Base-by-base conservation (phyloP, 371 early-diverging fungal genomes). In the Rhizopus stolonifer region DNA sequence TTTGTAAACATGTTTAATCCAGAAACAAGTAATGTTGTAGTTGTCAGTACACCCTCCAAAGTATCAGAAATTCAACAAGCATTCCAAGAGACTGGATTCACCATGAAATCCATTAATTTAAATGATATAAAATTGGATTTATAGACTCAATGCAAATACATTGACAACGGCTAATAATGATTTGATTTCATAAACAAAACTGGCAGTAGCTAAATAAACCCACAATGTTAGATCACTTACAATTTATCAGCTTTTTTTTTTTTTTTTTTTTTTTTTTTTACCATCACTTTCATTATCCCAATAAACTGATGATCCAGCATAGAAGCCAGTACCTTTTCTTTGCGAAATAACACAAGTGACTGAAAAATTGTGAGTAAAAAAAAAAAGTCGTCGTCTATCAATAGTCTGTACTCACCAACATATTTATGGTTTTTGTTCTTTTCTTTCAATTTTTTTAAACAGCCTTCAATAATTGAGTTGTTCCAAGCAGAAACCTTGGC, bases 231-330 rank as follows among this genome's bases (percentile, higher is more conserved):
- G 31, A n/a, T n/a, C n/a, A n/a, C n/a, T n/a, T n/a, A n/a, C n/a
- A n/a, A n/a, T n/a, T n/a, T n/a, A n/a, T n/a, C n/a, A n/a, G n/a
- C n/a, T n/a, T n/a, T n/a, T n/a, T n/a, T n/a, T n/a, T n/a, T n/a
- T n/a, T n/a, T n/a, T n/a, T n/a, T n/a, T n/a, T n/a, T n/a, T n/a
- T n/a, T n/a, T n/a, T n/a, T n/a, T n/a, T 7, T 44, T 66, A 79
- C 86, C 86, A 61, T 87, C 86, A 24, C 72, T 80, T 32, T 81
- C 68, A 51, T 77, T 81, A 53, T 90, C 88, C 90, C 90, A 90
- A 61, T 79, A 88, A 51, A 85, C 87, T 8, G 84, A 80, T 24
- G 83, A 84, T 14, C 87, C 87, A 21, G 82, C 81, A 60, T 88
- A 88, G 42, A 90, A 80, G 15, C 90, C 90, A 38, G 86, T 86